A percentile compares a stretch with the other conserved stretches of the same genome.
phyloP scores from a whole-genome alignment of 2,329 filamentous ascomycete species.

The Fusarium aywerte region DNA sequence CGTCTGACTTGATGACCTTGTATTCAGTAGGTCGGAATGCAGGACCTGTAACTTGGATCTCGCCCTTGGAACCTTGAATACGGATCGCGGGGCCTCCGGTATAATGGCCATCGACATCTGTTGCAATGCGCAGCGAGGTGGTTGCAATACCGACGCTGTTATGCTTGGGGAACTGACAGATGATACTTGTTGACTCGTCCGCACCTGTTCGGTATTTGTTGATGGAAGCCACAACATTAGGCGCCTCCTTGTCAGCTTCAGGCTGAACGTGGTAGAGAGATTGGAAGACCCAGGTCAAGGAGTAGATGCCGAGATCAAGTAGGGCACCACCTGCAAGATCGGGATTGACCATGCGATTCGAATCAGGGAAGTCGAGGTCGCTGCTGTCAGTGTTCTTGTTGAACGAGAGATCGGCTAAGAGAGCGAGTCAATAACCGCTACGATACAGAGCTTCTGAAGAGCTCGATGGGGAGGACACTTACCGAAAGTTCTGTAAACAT shows the following conservation, averaged over 20 bases:
- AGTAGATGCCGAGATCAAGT: conserved; percentile 88
- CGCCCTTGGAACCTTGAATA: conserved; percentile 82
- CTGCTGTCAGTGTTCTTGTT: conserved; percentile 67
- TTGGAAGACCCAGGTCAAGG: conserved; percentile 91
- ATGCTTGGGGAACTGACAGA: conserved; percentile 77
- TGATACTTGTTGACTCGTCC: conserved; percentile 81
- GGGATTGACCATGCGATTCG: conserved; percentile 82
- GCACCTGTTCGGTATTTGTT: conserved; percentile 78
- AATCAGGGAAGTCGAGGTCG: conserved; percentile 65
- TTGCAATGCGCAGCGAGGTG: conserved; percentile 70
- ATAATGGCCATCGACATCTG: conserved; percentile 70
- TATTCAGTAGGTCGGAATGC: conserved; percentile 76
- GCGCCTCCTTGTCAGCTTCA: conserved; percentile 72
- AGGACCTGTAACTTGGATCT: conserved; percentile 81
- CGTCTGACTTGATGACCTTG: conserved; percentile 67
- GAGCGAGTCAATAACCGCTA: conserved; percentile 15
- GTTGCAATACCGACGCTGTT: conserved; percentile 78
- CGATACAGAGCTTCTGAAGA: neutral
- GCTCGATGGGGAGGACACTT: conserved; percentile 35
- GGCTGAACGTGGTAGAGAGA: conserved; percentile 84
- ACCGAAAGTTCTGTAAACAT: conserved; percentile 69
- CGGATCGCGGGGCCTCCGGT: conserved; percentile 74
- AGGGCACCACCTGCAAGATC: conserved; percentile 85
- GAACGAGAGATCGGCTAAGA: conserved; percentile 68
- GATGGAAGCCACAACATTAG: conserved; percentile 74